These are phyloP conservation scores for Lagerstroemia speciosa DNA, from an alignment of 345 rosid genomes.

Conservation along the genomic window DNA sequence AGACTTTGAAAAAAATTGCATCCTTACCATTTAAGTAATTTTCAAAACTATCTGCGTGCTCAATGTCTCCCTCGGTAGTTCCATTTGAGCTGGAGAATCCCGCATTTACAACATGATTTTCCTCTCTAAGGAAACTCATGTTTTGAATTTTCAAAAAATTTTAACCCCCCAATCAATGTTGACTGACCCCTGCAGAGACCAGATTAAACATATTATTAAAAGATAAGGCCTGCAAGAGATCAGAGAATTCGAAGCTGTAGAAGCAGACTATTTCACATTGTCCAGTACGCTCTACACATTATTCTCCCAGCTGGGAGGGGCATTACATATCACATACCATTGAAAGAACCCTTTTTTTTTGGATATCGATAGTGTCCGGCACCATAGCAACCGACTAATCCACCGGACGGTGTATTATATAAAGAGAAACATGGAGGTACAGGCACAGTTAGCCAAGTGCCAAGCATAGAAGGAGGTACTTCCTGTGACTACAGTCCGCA, in stretches of 20 bases:
- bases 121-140: conserved; percentile 19
- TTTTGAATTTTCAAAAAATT: conserved; percentile 8
- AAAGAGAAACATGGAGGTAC: neutral
- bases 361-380: too few species aligned
- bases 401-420: neutral
- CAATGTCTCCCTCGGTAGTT: conserved; percentile 20
- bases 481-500: neutral
- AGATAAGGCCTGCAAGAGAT: neutral
- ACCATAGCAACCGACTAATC: too few species aligned
- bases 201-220: neutral
- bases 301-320: neutral
- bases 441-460: neutral
- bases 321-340: too few species aligned
- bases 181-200: conserved; percentile 16
- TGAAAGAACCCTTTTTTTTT: too few species aligned
- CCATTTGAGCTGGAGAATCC: conserved; percentile 23
- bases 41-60: neutral
- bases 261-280: neutral
- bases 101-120: conserved; percentile 14
- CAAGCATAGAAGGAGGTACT: neutral
- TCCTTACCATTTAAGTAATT: conserved; percentile 33
- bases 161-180: conserved; percentile 11
- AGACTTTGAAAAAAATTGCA: neutral
- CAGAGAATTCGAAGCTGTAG: neutral
- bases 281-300: neutral